Evolutionary conservation across 306 rosid genomes (phyloP).

Genomic region (Casuarina equisetifolia): DNA sequence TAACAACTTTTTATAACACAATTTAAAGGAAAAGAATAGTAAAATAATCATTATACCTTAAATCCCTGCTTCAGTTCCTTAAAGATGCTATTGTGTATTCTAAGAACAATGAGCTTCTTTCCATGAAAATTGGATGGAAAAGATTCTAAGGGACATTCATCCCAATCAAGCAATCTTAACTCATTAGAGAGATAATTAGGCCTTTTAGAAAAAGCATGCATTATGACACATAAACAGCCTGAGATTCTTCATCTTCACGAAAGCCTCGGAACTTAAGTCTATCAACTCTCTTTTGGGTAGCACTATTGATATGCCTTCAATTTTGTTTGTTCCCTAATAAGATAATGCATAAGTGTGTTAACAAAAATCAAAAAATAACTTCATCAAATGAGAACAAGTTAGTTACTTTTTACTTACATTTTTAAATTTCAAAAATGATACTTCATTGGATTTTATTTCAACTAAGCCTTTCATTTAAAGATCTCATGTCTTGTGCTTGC

Average conservation of each 20-base stretch:
- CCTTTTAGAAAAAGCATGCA: neutral
- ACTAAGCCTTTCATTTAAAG: too few relatives aligned
- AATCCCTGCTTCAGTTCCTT: neutral
- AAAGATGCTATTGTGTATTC: neutral
- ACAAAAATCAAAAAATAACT: neutral
- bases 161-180: conserved; percentile 1
- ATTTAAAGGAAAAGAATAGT: neutral
- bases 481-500: too few relatives aligned
- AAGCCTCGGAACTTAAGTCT: neutral
- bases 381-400: too few relatives aligned
- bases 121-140: neutral
- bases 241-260: neutral
- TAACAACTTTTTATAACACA: neutral
- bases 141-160: neutral
- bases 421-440: too few relatives aligned
- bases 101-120: neutral
- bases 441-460: too few relatives aligned
- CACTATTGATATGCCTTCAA: neutral
- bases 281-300: neutral
- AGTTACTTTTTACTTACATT: too few relatives aligned
- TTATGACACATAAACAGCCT: neutral
- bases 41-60: neutral
- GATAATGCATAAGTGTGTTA: neutral
- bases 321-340: neutral
- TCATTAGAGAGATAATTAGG: neutral